Conservation (phyloP, 148 eudicot genomes). For the Tetragonia tetragonoides region DNA sequence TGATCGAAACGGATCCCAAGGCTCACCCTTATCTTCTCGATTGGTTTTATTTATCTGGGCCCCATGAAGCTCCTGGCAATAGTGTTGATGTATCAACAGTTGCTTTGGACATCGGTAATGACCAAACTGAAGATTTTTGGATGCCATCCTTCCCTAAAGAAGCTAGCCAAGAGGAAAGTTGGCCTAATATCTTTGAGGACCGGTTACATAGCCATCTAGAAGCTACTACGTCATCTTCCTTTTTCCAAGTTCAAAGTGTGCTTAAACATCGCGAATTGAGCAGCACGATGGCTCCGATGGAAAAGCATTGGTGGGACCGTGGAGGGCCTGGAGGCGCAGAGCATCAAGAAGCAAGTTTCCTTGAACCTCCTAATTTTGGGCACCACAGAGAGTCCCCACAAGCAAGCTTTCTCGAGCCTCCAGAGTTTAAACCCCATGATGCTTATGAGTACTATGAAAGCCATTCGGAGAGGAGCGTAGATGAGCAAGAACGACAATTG, state of each 20-base stretch:
- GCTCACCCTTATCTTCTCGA: constrained; percentile 75
- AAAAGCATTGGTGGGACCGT: constrained; percentile 37
- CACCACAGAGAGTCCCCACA: background rate
- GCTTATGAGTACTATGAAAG: constrained; percentile 13
- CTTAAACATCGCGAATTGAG: constrained; percentile 17
- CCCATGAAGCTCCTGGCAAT: constrained; percentile 29
- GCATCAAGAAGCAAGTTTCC: constrained; percentile 24
- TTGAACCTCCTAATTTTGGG: constrained; percentile 28
- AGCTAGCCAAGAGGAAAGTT: constrained; percentile 23
- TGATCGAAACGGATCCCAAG: constrained; percentile 49
- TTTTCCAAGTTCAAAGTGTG: constrained; percentile 35
- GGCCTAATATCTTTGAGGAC: constrained; percentile 36
- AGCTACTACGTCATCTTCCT: constrained; percentile 66
- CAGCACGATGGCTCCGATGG: constrained; percentile 21
- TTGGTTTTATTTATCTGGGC: constrained; percentile 64
- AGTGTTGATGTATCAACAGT: constrained; percentile 27
- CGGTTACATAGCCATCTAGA: constrained; percentile 45
- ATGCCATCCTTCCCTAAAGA: constrained; percentile 26
- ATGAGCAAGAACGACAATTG: constrained; percentile 38
- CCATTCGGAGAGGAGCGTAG: constrained; percentile 27
- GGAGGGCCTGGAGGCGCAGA: constrained; percentile 15
- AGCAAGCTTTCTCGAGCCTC: constrained; percentile 49
- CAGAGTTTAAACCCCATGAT: constrained; percentile 26
- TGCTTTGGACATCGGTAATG: constrained; percentile 32
- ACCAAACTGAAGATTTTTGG: constrained; percentile 37